Evolutionary conservation across 108 stramenopile species (phyloP), one percentile per base, ranked within the genome.

Genomic region (Mediolabrus comicus): DNA sequence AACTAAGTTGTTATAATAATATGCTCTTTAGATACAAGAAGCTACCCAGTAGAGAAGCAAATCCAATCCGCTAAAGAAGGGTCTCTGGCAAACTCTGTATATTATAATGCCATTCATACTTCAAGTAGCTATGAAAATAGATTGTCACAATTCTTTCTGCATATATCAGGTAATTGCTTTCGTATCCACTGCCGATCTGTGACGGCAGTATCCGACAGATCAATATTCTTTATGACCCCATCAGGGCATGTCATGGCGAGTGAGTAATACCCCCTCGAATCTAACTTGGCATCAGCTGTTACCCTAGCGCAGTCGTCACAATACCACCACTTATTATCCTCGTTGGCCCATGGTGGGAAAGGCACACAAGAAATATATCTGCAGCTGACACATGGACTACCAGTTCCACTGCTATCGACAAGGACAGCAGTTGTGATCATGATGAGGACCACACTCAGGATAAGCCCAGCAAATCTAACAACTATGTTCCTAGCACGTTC

Each of bases 291-390:
- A 73, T 84, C 80, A 17, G 79, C 83, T 24, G 62, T 78, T 2
- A 84, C 77, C 34, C 39, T 35, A 26, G 74, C 67, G 51, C 95
- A 95, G 65, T 95, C 92, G 65, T 95, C 92, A 68, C 95, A 95
- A 59, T 90, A 83, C 95, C 95, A 95, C 92, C 92, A 95, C 76
- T 87, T 88, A n/a, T 89, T 74, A 38, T 75, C 68, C 43, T 77
- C 71, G 24, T 77, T 77, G 1, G 83, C 52, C 68, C 81, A 75
- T 22, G 80, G 82, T 2, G 95, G 95, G 68, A 95, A 92, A 38
- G 90, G 87, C 2, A 92, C 84, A 63, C 95, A 95, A 9, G 88
- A 90, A 5, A 95, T 69, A 63, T 88, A 92, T 32, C 85, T 66
- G 74, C 95, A 95, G 38, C 71, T 53, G 34, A 62, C 63, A 56